Evolutionary conservation across 2,329 filamentous ascomycete species (phyloP), one percentile per base, ranked within the genome.

Genomic region (Fonsecaea monophora): DNA sequence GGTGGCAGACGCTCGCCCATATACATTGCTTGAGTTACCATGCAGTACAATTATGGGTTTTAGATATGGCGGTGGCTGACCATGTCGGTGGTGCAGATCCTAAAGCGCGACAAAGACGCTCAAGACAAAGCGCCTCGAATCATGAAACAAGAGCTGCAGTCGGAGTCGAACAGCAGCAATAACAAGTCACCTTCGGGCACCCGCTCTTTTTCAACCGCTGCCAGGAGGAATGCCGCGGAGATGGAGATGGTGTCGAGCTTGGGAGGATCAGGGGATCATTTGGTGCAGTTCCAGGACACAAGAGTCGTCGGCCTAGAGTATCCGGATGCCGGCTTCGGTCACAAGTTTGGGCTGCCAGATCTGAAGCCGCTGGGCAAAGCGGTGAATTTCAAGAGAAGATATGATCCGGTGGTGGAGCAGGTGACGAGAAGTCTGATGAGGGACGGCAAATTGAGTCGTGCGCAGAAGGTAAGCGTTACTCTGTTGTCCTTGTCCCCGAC

Each of bases 401-500:
- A 98, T 77, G 91, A 97, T 76, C 88, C 92, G 1, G 85, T 97
- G 7, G 83, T 98, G 56, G 84, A 90, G 71, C 95, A 97, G 82
- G 85, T 98, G 73, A 97, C 93, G 18, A 94, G 93, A 77, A 84
- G 97, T 73, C 80, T 99, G 70, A 99, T 98, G 94, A 84, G 85
- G 74, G 87, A 98, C 79, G 95, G 95, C 73, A 96, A 97, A 83
- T 87, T 96, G 77, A 90, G 90, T 75, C 86, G 87, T 78, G 95
- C 95, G n/a, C 92, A 99, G 79, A 88, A 89, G 82, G 93, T 96
- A 84, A 58, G 60, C 60, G 64, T 35, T 30, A 13, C 6, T 18
- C 38, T 48, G 66, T 53, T 64, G 60, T 37, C 21, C 9, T 8
- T 21, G 6, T 13, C 13, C 40, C n/a, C 5, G 7, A 21, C 4